These are phyloP conservation scores for Aspergillus quadrilineatus DNA, from an alignment of 2,329 filamentous ascomycete species.

Conservation along the genomic window DNA sequence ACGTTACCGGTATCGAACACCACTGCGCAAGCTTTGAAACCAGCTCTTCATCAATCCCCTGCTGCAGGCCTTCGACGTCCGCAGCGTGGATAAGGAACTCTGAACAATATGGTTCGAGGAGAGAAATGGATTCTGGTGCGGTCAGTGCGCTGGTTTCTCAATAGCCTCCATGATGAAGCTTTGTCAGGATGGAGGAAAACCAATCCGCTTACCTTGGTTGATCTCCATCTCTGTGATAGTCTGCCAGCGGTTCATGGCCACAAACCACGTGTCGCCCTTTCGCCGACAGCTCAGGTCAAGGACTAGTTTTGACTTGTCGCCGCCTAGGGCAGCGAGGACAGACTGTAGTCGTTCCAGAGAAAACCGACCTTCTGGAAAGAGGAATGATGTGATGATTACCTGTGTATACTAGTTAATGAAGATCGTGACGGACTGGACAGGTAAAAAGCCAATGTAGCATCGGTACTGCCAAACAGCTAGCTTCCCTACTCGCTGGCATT, in stretches of 20 bases:
- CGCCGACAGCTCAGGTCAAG: slow-evolving; percentile 91
- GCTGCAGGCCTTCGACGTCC: slow-evolving; percentile 91
- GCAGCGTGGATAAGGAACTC: slow-evolving; percentile 97
- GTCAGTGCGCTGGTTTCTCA: not conserved
- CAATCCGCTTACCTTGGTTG: slow-evolving; percentile 63
- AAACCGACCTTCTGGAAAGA: slow-evolving; percentile 83
- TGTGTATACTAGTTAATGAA: slow-evolving; percentile 38
- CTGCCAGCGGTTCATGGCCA: slow-evolving; percentile 99
- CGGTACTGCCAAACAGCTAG: too few relatives aligned
- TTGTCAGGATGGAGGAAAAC: not conserved
- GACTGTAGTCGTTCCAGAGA: slow-evolving; percentile 72
- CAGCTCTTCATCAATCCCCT: slow-evolving; percentile 83
- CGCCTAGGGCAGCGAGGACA: slow-evolving; percentile 69
- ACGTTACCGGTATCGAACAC: slow-evolving; percentile 91
- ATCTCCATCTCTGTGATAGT: slow-evolving; percentile 96
- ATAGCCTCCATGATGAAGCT: not conserved
- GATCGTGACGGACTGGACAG: not conserved
- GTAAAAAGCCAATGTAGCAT: not conserved
- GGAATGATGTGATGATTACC: slow-evolving; percentile 95
- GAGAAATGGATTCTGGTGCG: slow-evolving; percentile 68
- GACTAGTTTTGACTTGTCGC: slow-evolving; percentile 77
- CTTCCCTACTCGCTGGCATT: too few relatives aligned
- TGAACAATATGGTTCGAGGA: slow-evolving; percentile 86
- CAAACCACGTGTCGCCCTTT: slow-evolving; percentile 77
- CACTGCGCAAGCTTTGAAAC: slow-evolving; percentile 75